Evolutionary conservation across 257 asterid genomes (phyloP).

Genomic region (Misopates orontium): DNA sequence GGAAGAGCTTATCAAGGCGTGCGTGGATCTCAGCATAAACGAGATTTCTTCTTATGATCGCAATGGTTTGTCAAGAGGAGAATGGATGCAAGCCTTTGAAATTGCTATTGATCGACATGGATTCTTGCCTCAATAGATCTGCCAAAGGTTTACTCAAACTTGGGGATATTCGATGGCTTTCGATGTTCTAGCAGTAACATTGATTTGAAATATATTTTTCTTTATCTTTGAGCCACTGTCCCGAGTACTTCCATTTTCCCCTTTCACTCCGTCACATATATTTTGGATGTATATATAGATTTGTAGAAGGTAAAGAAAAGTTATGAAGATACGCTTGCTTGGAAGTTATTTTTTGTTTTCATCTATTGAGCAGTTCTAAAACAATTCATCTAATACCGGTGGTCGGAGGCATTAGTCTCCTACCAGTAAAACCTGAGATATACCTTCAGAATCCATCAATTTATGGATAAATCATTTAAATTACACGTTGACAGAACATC

Average conservation of each 20-base stretch:
- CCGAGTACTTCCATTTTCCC: not conserved
- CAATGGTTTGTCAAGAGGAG: constrained; percentile 85
- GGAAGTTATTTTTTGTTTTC: too few species aligned
- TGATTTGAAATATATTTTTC: not conserved
- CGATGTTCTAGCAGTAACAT: not conserved
- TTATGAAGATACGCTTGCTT: not conserved
- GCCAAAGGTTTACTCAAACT: constrained; percentile 1
- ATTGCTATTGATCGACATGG: constrained; percentile 73
- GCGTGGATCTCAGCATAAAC: constrained; percentile 63
- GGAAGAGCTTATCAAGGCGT: constrained; percentile 74
- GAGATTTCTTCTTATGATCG: constrained; percentile 78
- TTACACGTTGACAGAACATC: too few species aligned
- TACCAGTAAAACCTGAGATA: too few species aligned
- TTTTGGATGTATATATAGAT: too few species aligned
- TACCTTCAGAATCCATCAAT: too few species aligned
- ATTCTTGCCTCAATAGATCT: constrained; percentile 57
- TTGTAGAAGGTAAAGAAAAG: too few species aligned
- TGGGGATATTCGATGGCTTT: not conserved
- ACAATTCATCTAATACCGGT: too few species aligned
- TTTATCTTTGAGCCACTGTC: constrained; percentile 7
- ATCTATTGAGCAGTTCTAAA: too few species aligned
- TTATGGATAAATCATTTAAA: too few species aligned
- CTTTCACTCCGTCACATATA: not conserved
- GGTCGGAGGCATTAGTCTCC: too few species aligned
- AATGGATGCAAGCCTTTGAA: constrained; percentile 77